A percentile compares a stretch with the other conserved stretches of the same genome.
Conservation (phyloP, 2,329 filamentous ascomycete genomes). For the Colletotrichum navitas region DNA sequence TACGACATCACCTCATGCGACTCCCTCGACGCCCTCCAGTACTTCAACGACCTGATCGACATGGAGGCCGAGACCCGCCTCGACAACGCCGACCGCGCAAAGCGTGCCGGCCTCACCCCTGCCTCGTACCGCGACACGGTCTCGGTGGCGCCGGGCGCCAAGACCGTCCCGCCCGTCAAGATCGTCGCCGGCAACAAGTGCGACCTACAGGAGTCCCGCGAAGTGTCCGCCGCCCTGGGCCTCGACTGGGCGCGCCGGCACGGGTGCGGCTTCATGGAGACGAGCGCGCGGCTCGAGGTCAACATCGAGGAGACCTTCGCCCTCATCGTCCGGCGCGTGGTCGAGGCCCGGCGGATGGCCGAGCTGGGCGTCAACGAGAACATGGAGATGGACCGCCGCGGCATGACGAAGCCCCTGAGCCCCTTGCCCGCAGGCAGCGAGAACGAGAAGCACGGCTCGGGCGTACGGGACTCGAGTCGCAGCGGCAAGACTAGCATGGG, state of each 20-base stretch:
- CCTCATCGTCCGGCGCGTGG: conserved; percentile 72
- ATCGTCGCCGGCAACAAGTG: conserved; percentile 91
- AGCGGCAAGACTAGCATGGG: conserved; percentile 58
- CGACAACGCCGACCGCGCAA: conserved; percentile 70
- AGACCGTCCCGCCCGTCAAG: conserved; percentile 79
- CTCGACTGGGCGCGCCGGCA: conserved; percentile 81
- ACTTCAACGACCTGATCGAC: conserved; percentile 87
- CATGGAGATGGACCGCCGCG: conserved; percentile 61
- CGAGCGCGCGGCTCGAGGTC: conserved; percentile 84
- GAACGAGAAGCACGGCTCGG: conserved; percentile 61
- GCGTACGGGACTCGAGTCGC: conserved; percentile 58
- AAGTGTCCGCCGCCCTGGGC: conserved; percentile 77
- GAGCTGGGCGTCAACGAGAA: conserved; percentile 60
- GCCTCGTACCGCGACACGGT: conserved; percentile 47
- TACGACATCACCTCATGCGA: conserved; percentile 84
- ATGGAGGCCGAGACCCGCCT: conserved; percentile 80
- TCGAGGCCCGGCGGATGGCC: conserved; percentile 67
- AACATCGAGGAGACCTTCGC: conserved; percentile 93
- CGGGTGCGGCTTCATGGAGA: conserved; percentile 91
- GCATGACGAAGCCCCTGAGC: conserved; percentile 70
- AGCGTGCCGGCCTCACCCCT: conserved; percentile 56
- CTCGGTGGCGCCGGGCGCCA: conserved; percentile 54
- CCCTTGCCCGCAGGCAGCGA: conserved; percentile 58
- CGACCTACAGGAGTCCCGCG: conserved; percentile 77
- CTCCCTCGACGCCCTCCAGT: conserved; percentile 78